Base-by-base conservation (phyloP, 2,329 filamentous ascomycete genomes). In the Calonectria leucothoes region DNA sequence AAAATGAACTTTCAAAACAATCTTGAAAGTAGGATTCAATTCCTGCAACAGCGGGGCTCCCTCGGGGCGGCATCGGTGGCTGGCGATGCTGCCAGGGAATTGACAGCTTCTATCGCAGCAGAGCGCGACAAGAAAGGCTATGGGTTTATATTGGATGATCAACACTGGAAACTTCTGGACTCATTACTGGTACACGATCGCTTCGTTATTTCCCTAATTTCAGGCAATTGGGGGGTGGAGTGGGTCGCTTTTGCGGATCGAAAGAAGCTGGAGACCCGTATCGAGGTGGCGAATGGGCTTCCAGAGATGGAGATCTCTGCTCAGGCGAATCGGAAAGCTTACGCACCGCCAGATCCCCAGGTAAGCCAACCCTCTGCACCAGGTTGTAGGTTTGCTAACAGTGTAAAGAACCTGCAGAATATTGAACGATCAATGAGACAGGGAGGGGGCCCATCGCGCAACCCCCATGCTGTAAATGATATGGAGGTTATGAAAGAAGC, bases 91-190 rank as follows among this genome's bases (percentile, higher is more conserved):
- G 77, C 78, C 39, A 73, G 68, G 14, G 70, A 57, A 23, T 45
- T 84, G 35, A 81, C 81, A 14, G 59, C 69, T 15, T 76, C 69
- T 5, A 80, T 86, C 49, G 72, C 82, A 45, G 42, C 72, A 12
- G 66, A 77, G 31, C 82, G 81, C 25, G 77, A 78, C 42, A 68
- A 78, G 17, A 75, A 76, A 31, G 68, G 73, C 2, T 72, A 67
- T 27, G 84, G 83, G 2, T 80, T 83, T 65, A 68, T 85, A 6
- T 79, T 77, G 2, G 83, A 86, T 67, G 77, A 79, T n/a, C 71
- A 76, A 10, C 85, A 82, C 31, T 86, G 85, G 85, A 81, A 79
- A n/a, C 71, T 77, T 12, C 78, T 86, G 0, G 61, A 74, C 23
- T 74, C 76, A 15, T 66, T 84, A 11, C 72, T 82, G 6, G 69